Evolutionary conservation across 495 filamentous ascomycete genomes (phyloP).

Genomic region (Tuber indicum): DNA sequence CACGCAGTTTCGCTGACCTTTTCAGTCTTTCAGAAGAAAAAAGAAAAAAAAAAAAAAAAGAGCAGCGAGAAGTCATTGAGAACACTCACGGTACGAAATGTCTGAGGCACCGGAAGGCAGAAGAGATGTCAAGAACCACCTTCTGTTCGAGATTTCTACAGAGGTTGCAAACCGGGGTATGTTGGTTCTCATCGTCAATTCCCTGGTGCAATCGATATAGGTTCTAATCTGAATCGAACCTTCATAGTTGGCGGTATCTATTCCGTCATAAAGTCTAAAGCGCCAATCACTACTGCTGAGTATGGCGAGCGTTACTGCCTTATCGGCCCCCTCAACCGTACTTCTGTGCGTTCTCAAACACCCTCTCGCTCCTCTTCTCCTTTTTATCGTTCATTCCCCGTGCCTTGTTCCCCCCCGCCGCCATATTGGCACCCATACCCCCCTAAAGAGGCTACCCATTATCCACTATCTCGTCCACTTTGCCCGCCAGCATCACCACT

Average conservation of each 20-base stretch:
- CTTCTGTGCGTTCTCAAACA: constrained; percentile 57
- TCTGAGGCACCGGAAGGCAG: constrained; percentile 37
- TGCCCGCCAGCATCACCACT: constrained; percentile 18
- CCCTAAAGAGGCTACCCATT: constrained; percentile 3
- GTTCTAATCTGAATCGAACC: constrained; percentile 8
- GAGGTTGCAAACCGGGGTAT: constrained; percentile 93
- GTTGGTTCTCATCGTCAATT: constrained; percentile 27
- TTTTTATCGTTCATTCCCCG: constrained; percentile 11
- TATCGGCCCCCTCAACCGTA: constrained; percentile 86
- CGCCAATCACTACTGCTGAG: constrained; percentile 92
- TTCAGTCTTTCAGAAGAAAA: constrained; percentile 18
- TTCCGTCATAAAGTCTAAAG: constrained; percentile 97
- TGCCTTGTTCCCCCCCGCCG: constrained; percentile 6
- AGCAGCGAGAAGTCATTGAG: constrained; percentile 35
- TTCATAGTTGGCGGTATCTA: constrained; percentile 88
- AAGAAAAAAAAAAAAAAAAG: constrained; percentile 19
- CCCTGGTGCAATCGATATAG: background rate
- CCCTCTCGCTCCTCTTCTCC: constrained; percentile 9
- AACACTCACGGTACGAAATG: constrained; percentile 42
- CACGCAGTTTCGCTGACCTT: constrained; percentile 30
- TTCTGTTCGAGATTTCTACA: constrained; percentile 91
- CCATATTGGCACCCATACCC: constrained; percentile 14
- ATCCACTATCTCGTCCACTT: constrained; percentile 12
- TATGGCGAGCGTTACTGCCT: constrained; percentile 97
- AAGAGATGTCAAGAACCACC: constrained; percentile 68